These are phyloP conservation scores for Meira miltonrushii DNA, from an alignment of 1,284 basidiomycete species.

Conservation along the genomic window DNA sequence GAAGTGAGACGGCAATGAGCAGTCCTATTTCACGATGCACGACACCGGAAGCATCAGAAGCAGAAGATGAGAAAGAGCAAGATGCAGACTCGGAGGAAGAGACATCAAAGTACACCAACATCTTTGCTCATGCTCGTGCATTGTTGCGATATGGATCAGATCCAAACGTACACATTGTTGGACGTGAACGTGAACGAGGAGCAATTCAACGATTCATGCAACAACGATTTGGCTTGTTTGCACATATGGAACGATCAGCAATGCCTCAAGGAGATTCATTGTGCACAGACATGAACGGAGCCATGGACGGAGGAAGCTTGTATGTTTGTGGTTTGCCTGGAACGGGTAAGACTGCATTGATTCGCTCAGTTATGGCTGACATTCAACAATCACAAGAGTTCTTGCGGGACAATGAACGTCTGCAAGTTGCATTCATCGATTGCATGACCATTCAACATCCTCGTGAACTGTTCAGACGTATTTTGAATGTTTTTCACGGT, in stretches of 20 bases:
- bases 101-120: conserved; percentile 28
- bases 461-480: conserved; percentile 37
- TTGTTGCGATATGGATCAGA: conserved; percentile 45
- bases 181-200: conserved; percentile 44
- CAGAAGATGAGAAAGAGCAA: conserved; percentile 15
- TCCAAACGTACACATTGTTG: conserved; percentile 39
- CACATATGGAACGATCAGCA: conserved; percentile 15
- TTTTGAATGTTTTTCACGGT: conserved; percentile 31
- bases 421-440: conserved; percentile 48
- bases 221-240: conserved; percentile 29
- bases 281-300: conserved; percentile 29
- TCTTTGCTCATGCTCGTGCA: conserved; percentile 52
- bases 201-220: conserved; percentile 46
- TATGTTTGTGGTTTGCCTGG: conserved; percentile 56
- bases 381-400: conserved; percentile 13
- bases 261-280: conserved; percentile 2
- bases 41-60: neutral
- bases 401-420: too few species aligned
- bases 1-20: neutral
- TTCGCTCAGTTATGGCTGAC: conserved; percentile 49
- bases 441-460: conserved; percentile 52
- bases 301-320: conserved; percentile 35
- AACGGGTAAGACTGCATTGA: conserved; percentile 55
- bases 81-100: neutral
- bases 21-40: neutral